A percentile compares a stretch with the other conserved stretches of the same genome.
These are phyloP conservation scores for Tulasnella sp. DNA, from an alignment of 768 basidiomycete genomes.

Conservation along the genomic window DNA sequence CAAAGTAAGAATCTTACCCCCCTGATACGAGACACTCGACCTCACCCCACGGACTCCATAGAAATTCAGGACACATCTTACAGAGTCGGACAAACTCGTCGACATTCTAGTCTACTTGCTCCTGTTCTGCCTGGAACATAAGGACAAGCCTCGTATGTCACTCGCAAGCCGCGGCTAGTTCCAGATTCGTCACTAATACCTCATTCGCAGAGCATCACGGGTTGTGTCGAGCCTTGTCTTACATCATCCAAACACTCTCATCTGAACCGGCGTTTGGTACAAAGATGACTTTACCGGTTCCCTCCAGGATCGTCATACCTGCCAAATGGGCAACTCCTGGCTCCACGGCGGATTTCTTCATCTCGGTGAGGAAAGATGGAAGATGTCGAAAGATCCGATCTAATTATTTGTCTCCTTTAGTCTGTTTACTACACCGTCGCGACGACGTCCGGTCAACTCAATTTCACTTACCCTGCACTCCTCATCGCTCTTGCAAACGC, in stretches of 20 bases:
- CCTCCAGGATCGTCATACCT: conserved; percentile 54
- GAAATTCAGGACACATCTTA: conserved; percentile 83
- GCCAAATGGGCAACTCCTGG: conserved; percentile 72
- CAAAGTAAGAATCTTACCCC: conserved; percentile 52
- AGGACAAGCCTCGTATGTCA: conserved; percentile 82
- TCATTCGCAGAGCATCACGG: conserved; percentile 77
- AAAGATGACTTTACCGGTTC: conserved; percentile 60
- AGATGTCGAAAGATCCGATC: neutral
- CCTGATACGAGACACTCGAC: neutral
- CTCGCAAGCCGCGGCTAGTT: neutral
- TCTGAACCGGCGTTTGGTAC: conserved; percentile 74
- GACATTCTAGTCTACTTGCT: conserved; percentile 76
- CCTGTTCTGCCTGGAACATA: conserved; percentile 79
- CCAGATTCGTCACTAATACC: conserved; percentile 12
- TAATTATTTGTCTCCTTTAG: conserved; percentile 40
- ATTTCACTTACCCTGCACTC: conserved; percentile 85
- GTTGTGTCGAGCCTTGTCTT: conserved; percentile 80
- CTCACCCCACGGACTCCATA: conserved; percentile 36
- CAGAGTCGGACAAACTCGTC: conserved; percentile 74
- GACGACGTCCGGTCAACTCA: conserved; percentile 75
- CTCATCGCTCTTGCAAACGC: conserved; percentile 86
- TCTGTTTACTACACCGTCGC: conserved; percentile 87
- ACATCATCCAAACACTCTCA: conserved; percentile 87
- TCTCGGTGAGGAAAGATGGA: conserved; percentile 56
- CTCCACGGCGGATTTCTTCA: conserved; percentile 78